phyloP scores from a whole-genome alignment of 768 basidiomycete genomes.

The Sutorius australiensis region DNA sequence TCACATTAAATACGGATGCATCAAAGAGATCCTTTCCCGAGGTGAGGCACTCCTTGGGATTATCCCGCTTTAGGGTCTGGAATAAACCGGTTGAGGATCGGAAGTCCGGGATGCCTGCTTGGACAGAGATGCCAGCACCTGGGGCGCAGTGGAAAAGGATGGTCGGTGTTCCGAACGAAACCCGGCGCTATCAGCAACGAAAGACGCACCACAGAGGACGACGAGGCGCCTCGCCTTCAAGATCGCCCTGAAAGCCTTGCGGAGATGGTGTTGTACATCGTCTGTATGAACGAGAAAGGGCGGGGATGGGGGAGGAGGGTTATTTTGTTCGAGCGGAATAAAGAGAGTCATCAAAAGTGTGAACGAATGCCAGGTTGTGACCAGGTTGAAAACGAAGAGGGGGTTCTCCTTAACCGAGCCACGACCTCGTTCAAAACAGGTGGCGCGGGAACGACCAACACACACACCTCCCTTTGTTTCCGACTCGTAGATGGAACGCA shows the following conservation, averaged over 20 bases:
- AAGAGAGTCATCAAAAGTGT: slow-evolving; percentile 57
- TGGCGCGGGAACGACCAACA: slow-evolving; percentile 30
- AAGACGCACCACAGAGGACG: slow-evolving; percentile 74
- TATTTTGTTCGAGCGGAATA: slow-evolving; percentile 52
- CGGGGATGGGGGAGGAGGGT: slow-evolving; percentile 48
- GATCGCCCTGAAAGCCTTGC: slow-evolving; percentile 59
- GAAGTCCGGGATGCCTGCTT: slow-evolving; percentile 89
- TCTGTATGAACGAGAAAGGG: slow-evolving; percentile 51
- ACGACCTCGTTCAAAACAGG: neutral
- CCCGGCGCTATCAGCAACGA: slow-evolving; percentile 11
- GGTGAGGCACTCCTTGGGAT: slow-evolving; percentile 64
- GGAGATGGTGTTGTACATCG: slow-evolving; percentile 45
- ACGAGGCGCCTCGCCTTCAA: slow-evolving; percentile 79
- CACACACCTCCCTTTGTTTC: neutral
- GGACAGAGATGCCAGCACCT: slow-evolving; percentile 89
- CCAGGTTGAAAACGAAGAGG: slow-evolving; percentile 22
- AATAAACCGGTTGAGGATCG: slow-evolving; percentile 79
- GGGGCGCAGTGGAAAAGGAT: neutral
- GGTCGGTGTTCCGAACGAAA: slow-evolving; percentile 2
- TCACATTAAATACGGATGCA: slow-evolving; percentile 83
- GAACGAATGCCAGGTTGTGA: slow-evolving; percentile 22
- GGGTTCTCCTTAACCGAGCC: slow-evolving; percentile 13
- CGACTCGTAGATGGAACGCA: neutral
- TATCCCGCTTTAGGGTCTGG: slow-evolving; percentile 70
- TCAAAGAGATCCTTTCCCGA: slow-evolving; percentile 89